phyloP scores from a whole-genome alignment of 768 basidiomycete genomes.

The Crucibulum laeve region DNA sequence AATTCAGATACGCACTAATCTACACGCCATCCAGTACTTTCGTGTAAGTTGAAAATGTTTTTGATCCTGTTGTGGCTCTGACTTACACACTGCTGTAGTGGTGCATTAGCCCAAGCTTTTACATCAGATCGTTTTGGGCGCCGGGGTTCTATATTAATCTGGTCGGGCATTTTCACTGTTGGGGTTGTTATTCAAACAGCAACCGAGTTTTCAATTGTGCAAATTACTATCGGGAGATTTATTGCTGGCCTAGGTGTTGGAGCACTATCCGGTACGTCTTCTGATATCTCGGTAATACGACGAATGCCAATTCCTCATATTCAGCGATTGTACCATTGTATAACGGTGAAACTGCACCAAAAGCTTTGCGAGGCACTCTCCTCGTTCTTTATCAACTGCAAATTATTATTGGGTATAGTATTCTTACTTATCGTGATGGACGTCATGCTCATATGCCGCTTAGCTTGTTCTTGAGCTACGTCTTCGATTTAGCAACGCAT shows the following conservation, averaged over 20 bases:
- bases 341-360: constrained; percentile 77
- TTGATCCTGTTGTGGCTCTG: constrained; percentile 5
- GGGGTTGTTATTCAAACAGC: constrained; percentile 70
- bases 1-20: not conserved
- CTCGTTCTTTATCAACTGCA: constrained; percentile 76
- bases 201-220: constrained; percentile 52
- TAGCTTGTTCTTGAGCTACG: constrained; percentile 71
- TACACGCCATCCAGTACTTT: constrained; percentile 35
- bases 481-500: constrained; percentile 68
- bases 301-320: constrained; percentile 4
- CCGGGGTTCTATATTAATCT: constrained; percentile 69
- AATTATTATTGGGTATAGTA: constrained; percentile 61
- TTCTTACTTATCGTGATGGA: not conserved
- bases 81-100: constrained; percentile 25
- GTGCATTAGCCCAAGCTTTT: constrained; percentile 67
- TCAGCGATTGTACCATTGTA: constrained; percentile 61
- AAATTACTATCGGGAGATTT: constrained; percentile 71
- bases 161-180: constrained; percentile 69
- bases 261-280: constrained; percentile 55
- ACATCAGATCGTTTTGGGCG: constrained; percentile 73
- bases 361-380: constrained; percentile 64
- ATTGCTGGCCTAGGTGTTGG: constrained; percentile 78
- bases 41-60: constrained; percentile 29
- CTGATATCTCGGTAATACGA: not conserved
- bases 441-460: not conserved